Conservation (phyloP, 139 green algal species). For the Gonium pectorale region DNA sequence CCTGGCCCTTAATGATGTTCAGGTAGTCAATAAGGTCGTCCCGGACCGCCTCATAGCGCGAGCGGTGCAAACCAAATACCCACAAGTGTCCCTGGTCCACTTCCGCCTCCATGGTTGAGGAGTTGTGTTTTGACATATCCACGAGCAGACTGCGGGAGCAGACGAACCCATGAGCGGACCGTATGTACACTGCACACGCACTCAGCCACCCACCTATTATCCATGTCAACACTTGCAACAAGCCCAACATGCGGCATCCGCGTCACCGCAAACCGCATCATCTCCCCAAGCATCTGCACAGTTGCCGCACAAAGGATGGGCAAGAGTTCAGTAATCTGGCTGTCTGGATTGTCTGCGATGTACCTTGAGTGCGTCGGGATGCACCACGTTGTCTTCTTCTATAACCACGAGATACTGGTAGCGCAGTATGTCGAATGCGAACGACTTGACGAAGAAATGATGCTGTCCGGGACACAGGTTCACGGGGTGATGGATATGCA, state of each 20-base stretch:
- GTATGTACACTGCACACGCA: no score
- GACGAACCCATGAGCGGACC: no score
- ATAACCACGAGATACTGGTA: not conserved
- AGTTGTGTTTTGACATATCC: not conserved
- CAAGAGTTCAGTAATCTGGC: no score
- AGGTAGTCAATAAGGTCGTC: slow-evolving; percentile 1
- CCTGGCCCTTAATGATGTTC: not conserved
- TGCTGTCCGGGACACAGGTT: not conserved
- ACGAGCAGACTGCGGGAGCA: no score
- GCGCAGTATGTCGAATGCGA: not conserved
- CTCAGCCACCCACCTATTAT: no score
- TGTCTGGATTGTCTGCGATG: no score
- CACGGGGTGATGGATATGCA: not conserved
- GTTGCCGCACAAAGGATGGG: no score
- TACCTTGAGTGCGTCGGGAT: not conserved
- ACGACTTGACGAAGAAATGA: not conserved
- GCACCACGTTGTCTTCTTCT: slow-evolving; percentile 10
- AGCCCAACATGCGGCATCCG: no score
- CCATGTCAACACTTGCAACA: no score
- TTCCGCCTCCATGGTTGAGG: not conserved
- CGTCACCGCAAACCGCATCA: no score
- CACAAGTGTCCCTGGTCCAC: not conserved
- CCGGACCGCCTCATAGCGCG: not conserved
- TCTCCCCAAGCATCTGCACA: no score
- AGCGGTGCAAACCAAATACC: slow-evolving; percentile 1